phyloP scores from a whole-genome alignment of 331 rosid species.

The Pyrus hybrid region DNA sequence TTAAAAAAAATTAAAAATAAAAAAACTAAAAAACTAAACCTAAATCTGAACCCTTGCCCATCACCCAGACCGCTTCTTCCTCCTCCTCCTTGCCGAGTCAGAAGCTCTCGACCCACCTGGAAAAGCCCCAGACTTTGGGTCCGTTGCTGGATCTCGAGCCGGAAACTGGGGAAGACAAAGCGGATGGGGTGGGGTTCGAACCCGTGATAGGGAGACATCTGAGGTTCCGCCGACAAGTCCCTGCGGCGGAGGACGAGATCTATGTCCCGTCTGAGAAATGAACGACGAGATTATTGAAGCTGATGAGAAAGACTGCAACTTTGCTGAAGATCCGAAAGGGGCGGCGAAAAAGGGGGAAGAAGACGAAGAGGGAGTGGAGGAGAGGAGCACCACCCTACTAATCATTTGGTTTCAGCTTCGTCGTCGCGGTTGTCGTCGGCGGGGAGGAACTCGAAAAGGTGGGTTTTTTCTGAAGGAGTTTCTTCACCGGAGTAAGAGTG shows the following conservation, averaged over 20 bases:
- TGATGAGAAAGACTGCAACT: not conserved
- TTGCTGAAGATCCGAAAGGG: not conserved
- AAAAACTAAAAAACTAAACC: too few relatives aligned
- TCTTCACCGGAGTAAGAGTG: constrained; percentile 86
- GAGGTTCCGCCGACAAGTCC: constrained; percentile 55
- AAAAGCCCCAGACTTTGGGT: constrained; percentile 59
- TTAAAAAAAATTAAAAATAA: too few relatives aligned
- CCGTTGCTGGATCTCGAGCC: constrained; percentile 79
- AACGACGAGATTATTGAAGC: constrained; percentile 11
- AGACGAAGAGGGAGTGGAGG: not conserved
- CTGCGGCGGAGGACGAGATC: constrained; percentile 87
- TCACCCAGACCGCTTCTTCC: too few relatives aligned
- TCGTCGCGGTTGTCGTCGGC: constrained; percentile 91
- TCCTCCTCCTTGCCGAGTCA: too few relatives aligned
- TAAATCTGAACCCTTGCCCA: too few relatives aligned
- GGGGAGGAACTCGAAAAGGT: constrained; percentile 80
- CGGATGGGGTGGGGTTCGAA: not conserved
- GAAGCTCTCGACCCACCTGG: constrained; percentile 75
- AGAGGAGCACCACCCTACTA: constrained; percentile 8
- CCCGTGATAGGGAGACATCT: constrained; percentile 83
- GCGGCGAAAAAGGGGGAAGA: constrained; percentile 28
- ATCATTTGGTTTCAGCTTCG: constrained; percentile 69
- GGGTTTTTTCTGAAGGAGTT: constrained; percentile 91
- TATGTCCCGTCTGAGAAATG: constrained; percentile 68
- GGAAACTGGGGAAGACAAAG: constrained; percentile 34